Evolutionary conservation across 257 asterid species (phyloP).

Genomic region (Lithospermum erythrorhizon): DNA sequence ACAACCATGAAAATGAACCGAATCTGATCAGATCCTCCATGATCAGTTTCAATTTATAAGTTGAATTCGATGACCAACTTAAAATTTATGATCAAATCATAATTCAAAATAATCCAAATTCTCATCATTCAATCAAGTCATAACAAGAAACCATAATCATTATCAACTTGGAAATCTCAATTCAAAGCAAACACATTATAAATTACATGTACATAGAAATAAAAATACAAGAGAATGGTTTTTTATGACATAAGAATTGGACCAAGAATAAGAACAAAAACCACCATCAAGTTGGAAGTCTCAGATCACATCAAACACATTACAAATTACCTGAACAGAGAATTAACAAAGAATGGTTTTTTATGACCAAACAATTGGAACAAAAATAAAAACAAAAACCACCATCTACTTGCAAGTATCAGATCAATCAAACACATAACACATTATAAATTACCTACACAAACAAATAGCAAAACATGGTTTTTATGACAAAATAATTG

Average conservation of each 20-base stretch:
- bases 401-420: too few species aligned
- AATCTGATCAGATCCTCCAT: slow-evolving; percentile 1
- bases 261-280: neutral
- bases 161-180: neutral
- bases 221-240: neutral
- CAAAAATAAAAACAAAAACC: neutral
- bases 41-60: neutral
- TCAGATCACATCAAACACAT: neutral
- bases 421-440: too few species aligned
- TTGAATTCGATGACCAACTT: neutral
- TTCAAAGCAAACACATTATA: neutral
- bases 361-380: neutral
- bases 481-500: too few species aligned
- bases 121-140: too few species aligned
- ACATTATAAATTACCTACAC: neutral
- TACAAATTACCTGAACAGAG: neutral
- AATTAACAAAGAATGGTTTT: too few species aligned
- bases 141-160: too few species aligned
- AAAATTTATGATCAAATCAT: neutral
- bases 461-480: too few species aligned
- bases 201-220: neutral
- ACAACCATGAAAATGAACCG: neutral
- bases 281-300: neutral
- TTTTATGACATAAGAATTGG: neutral
- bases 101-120: neutral